Base-by-base conservation (phyloP, 1,284 basidiomycete species). In the Xerocomus amazonicus region DNA sequence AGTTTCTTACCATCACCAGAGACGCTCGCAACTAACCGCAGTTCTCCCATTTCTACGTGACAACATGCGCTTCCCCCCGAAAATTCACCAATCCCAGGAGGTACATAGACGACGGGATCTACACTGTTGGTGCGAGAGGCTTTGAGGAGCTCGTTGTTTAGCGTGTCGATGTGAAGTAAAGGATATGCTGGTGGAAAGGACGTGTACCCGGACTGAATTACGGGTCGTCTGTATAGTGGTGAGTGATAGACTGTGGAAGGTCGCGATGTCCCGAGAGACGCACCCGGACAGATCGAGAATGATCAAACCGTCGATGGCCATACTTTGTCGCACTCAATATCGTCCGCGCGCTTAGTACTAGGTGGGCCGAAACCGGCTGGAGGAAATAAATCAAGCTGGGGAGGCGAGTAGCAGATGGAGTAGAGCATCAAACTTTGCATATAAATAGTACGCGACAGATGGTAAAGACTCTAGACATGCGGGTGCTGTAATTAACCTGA, bases 191-290 rank as follows among this genome's bases (percentile, higher is more conserved):
- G 70, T 9, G 87, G 79, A 44, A 82, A 82, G 17, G 86, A 82
- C 50, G 89, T 84, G 71, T 97, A 97, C 45, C 90, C 90, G 32
- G 92, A 93, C 66, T 94, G 90, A 55, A 96, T 90, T 56, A 97
- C 87, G 32, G 93, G 87, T 47, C 84, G 87, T 43, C 91, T 93
- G 65, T 36, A 57, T 31, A n/a, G 23, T 12, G 17, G 35, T 67
- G 44, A 66, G 55, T 34, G 50, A 29, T 32, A 23, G 19, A 23
- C 2, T 36, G 42, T 29, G 36, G 36, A 41, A 12, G 23, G 31
- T 27, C 3, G 32, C 13, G 36, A 13, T 28, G 33, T 37, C 38
- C 26, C 47, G 6, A 45, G 52, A 45, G 33, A 40, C 84, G 61
- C 59, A 90, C 85, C 90, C 89, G 56, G 81, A 77, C 50, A 78